Evolutionary conservation across 805 yeast species (phyloP), one percentile per base, ranked within the genome.

Genomic region (Saccharomycopsis sp.): DNA sequence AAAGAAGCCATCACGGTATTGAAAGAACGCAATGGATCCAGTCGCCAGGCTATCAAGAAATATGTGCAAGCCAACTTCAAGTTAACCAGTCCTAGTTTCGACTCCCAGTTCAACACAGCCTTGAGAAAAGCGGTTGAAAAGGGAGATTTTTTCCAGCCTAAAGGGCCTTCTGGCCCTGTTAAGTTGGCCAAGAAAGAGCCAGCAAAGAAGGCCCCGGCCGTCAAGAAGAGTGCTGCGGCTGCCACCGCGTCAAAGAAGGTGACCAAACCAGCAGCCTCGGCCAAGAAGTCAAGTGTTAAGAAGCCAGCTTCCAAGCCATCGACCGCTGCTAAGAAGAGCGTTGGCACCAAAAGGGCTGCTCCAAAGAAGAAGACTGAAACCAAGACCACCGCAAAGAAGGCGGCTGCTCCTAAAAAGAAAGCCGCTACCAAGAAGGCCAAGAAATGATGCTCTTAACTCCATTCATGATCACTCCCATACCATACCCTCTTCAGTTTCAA

Each of bases 11-110:
- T 85, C 49, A 56, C 68, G 30, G 67, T 80, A 37, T 70, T 85
- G 55, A 80, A 81, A 54, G 88, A 82, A 56, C 77, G 94, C 64
- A 80, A 72, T 48, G 95, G 95, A 42, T 75, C 86, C 35, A 57
- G 87, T 53, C 88, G 95, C 61, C 89, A 81, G 60, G 89, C 92
- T 9, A 68, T 87, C 56, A 87, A 86, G 71, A 85, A 85, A 62
- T 83, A 75, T 62, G 77, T 86, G 50, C 76, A 71, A 62, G 63
- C 77, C 57, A 71, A 75, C 64, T 70, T 64, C 64, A 67, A 77
- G 50, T 63, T 74, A 51, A 68, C 69, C 35, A 67, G 81, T n/a
- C 42, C 70, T 39, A 78, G 69, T 59, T 85, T 85, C 56, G 94
- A 84, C 58, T 62, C 77, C 36, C 73, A 76, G 54, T 81, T 86